phyloP scores from a whole-genome alignment of 1,284 basidiomycete genomes.

The Pholiota adiposa region DNA sequence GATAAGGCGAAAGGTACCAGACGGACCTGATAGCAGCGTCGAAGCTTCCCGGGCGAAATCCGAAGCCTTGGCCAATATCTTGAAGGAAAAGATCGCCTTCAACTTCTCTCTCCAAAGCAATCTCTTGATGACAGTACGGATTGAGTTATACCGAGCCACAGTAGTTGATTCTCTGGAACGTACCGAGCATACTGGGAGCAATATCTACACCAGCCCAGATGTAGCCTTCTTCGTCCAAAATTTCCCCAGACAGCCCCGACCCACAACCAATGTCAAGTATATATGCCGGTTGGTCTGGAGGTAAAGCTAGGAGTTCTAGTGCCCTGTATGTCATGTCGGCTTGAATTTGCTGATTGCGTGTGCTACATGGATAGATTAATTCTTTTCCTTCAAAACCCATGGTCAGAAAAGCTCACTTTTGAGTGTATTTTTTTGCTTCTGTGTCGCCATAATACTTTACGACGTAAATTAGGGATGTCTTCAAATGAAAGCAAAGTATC shows the following conservation, averaged over 20 bases:
- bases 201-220: slow-evolving; percentile 96
- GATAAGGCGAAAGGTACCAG: not conserved
- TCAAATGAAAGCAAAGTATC: slow-evolving; percentile 31
- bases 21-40: slow-evolving; percentile 95
- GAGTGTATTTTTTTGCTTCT: slow-evolving; percentile 96
- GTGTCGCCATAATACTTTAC: slow-evolving; percentile 93
- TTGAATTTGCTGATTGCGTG: slow-evolving; percentile 97
- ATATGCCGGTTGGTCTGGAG: slow-evolving; percentile 77
- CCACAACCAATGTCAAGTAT: slow-evolving; percentile 98
- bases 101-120: slow-evolving; percentile 91
- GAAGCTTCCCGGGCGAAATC: slow-evolving; percentile 95
- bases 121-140: slow-evolving; percentile 58
- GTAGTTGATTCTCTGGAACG: slow-evolving; percentile 28
- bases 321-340: slow-evolving; percentile 98
- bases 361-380: slow-evolving; percentile 48
- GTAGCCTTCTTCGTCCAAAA: slow-evolving; percentile 94
- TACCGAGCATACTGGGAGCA: slow-evolving; percentile 95
- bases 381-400: slow-evolving; percentile 2
- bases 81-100: slow-evolving; percentile 93
- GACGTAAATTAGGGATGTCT: not conserved
- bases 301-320: slow-evolving; percentile 88
- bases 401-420: slow-evolving; percentile 65
- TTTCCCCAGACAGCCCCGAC: slow-evolving; percentile 97
- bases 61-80: slow-evolving; percentile 93
- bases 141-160: not conserved